Evolutionary conservation across 2,329 filamentous ascomycete genomes (phyloP).

Genomic region (Cadophora sp.): DNA sequence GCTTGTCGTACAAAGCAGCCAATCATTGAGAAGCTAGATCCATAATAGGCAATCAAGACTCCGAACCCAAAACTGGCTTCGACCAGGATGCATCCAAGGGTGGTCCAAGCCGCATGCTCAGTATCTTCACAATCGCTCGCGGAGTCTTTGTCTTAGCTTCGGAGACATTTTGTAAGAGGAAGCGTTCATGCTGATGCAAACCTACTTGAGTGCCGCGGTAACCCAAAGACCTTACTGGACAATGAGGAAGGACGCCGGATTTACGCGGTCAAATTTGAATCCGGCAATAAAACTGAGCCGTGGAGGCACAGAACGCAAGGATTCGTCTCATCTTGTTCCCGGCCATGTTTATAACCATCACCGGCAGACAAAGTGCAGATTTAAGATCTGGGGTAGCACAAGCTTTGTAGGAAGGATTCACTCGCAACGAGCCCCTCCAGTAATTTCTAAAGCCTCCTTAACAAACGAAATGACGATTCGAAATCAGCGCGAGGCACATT

Average conservation of each 20-base stretch:
- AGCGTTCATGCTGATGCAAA: background rate
- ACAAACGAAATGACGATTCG: background rate
- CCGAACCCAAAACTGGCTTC: background rate
- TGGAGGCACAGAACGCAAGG: background rate
- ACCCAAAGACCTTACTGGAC: background rate
- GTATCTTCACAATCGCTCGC: background rate
- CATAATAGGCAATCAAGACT: background rate
- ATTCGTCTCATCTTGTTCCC: background rate
- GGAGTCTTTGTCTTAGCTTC: background rate
- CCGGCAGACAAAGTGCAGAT: background rate
- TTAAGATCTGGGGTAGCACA: background rate
- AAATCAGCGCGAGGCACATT: background rate
- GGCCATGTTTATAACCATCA: background rate
- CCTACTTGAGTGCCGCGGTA: background rate
- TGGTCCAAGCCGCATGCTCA: no score
- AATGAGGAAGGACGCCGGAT: background rate
- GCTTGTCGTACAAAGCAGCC: slow-evolving; percentile 1
- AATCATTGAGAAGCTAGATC: background rate
- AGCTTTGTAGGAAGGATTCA: background rate
- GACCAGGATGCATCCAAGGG: background rate
- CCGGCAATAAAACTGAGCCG: background rate
- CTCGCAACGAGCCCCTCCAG: background rate
- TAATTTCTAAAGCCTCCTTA: background rate
- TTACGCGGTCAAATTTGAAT: no score
- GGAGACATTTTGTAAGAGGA: slow-evolving; percentile 1